Evolutionary conservation across 2,329 filamentous ascomycete genomes (phyloP).

Genomic region (Diaporthe sp.): DNA sequence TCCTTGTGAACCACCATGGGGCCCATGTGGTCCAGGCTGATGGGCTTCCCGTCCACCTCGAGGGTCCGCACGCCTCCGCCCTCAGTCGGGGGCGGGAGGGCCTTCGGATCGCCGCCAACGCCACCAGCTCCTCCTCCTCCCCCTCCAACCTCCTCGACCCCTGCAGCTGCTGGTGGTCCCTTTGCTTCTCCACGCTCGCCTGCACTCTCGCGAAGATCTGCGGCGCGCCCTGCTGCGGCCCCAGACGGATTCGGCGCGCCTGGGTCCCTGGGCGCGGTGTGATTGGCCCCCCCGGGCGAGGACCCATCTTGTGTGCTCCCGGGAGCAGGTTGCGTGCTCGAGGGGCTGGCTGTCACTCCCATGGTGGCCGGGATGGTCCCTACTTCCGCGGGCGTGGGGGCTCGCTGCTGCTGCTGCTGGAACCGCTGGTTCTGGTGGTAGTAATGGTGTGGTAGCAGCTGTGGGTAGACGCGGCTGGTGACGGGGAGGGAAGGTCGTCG

Average conservation of each 20-base stretch:
- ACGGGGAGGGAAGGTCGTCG: conserved; percentile 8
- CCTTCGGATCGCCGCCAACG: conserved; percentile 34
- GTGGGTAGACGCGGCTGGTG: conserved; percentile 27
- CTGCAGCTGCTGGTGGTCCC: conserved; percentile 7
- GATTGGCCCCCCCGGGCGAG: conserved; percentile 6
- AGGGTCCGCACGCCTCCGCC: conserved; percentile 41
- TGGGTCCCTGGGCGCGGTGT: conserved; percentile 1
- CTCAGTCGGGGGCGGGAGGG: conserved; percentile 28
- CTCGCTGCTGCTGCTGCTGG: neutral
- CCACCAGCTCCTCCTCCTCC: neutral
- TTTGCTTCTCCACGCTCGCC: neutral
- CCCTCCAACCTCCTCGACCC: neutral
- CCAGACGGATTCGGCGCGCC: conserved; percentile 17
- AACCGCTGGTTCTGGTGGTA: conserved; percentile 1
- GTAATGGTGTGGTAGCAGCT: conserved; percentile 20
- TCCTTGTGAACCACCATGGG: conserved; percentile 82
- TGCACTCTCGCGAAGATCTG: conserved; percentile 23
- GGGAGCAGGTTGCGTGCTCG: conserved; percentile 37
- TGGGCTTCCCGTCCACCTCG: conserved; percentile 55
- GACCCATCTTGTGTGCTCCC: conserved; percentile 31
- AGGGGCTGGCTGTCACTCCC: neutral
- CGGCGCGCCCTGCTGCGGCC: conserved; percentile 21
- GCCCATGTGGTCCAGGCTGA: conserved; percentile 77
- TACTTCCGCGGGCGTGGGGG: conserved; percentile 12
- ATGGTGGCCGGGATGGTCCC: neutral